phyloP scores from a whole-genome alignment of 495 filamentous ascomycete genomes.

The Niebla homalea region DNA sequence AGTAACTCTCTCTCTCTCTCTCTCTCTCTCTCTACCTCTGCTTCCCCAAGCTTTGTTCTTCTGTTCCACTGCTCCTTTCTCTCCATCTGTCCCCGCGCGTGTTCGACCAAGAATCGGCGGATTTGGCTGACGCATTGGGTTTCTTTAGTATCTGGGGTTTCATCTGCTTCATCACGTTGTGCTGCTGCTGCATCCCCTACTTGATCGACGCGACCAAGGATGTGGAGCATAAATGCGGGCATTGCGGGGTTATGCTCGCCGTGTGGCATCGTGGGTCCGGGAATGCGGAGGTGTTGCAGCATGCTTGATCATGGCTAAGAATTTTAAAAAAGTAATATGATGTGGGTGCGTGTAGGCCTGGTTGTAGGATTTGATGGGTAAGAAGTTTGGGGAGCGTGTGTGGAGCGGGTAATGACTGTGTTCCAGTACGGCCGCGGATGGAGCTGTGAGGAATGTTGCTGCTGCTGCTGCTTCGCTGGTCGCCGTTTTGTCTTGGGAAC shows the following conservation, averaged over 20 bases:
- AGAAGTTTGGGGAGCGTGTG: no score
- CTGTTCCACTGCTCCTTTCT: neutral
- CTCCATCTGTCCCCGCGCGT: neutral
- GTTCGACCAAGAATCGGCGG: neutral
- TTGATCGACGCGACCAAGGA: conserved; percentile 38
- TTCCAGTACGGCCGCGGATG: no score
- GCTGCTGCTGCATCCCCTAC: conserved; percentile 40
- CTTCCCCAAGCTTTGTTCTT: no score
- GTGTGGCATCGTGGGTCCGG: conserved; percentile 39
- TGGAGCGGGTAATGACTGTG: no score
- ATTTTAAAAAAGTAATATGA: no score
- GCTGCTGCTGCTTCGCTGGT: no score
- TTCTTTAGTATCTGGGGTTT: conserved; percentile 26
- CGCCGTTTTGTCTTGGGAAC: no score
- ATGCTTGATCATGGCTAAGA: no score
- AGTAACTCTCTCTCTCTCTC: conserved; percentile 8
- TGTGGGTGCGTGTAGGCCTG: no score
- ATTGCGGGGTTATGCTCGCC: conserved; percentile 34
- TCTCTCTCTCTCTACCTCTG: no score
- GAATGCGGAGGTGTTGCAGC: conserved; percentile 28
- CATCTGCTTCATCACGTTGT: conserved; percentile 34
- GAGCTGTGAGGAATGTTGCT: no score
- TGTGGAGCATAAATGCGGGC: conserved; percentile 37
- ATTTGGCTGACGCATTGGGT: neutral
- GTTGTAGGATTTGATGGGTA: no score